These are phyloP conservation scores for Cercospora sp. DNA, from an alignment of 2,329 filamentous ascomycete species.

Conservation along the genomic window DNA sequence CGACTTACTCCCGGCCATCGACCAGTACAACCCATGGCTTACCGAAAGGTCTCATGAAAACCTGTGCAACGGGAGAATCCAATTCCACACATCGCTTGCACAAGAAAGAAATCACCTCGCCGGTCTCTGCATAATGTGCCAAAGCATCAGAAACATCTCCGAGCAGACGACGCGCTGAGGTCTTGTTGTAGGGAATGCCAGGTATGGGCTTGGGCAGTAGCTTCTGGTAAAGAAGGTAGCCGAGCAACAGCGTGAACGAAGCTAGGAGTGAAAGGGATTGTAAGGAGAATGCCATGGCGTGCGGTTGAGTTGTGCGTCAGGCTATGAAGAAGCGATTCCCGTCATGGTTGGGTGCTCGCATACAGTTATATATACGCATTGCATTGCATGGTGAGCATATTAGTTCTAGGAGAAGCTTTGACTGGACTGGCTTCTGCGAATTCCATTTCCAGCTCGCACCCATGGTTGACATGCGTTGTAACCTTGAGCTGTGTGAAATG, in stretches of 20 bases:
- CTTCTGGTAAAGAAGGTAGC: not conserved
- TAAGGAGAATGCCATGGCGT: not conserved
- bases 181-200: slow-evolving; percentile 7
- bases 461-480: not conserved
- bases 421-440: not conserved
- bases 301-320: not conserved
- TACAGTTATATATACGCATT: not conserved
- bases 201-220: slow-evolving; percentile 8
- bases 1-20: not conserved
- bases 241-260: not conserved
- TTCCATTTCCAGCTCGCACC: not conserved
- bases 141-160: slow-evolving; percentile 4
- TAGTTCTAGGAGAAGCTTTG: not conserved
- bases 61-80: slow-evolving; percentile 7
- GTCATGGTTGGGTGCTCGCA: not conserved
- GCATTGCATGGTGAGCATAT: not conserved
- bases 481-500: not conserved
- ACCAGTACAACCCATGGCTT: slow-evolving; percentile 8
- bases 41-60: slow-evolving; percentile 9
- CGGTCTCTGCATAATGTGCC: not conserved
- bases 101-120: not conserved
- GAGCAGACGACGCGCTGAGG: slow-evolving; percentile 1
- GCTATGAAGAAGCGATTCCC: not conserved
- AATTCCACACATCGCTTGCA: not conserved
- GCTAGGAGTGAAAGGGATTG: not conserved